Evolutionary conservation across 2,329 filamentous ascomycete species (phyloP), one percentile per base, ranked within the genome.

Genomic region (Beauveria sp.): DNA sequence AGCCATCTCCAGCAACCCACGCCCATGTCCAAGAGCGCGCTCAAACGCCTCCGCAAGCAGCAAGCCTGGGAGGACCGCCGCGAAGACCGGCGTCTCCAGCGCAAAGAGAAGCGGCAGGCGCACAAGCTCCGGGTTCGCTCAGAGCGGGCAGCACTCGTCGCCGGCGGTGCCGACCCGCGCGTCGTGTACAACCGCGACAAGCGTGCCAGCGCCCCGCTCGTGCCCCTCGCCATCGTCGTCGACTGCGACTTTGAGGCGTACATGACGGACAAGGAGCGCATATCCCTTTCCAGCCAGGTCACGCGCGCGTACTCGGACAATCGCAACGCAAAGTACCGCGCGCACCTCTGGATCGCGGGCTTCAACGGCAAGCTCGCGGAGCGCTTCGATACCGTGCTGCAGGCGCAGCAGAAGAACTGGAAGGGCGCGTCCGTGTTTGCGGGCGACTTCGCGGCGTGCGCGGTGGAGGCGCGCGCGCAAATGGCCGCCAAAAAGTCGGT

Each of bases 261-360:
- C 70, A 99, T 99, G 94, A 81, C 81, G 55, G 89, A 93, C 43
- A 88, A 89, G 67, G 94, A 99, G 75, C 79, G 90, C 34, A 86
- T 92, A 60, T 96, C 91, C 5, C 81, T 99, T 14, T 84, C 85
- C 1, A 84, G 86, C 61, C 94, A 99, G 73, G 80, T 99, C 64
- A 96, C 91, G 9, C 81, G 94, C 61, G 89, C 84, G 62, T 99
- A 99, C 75, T 91, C 92, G 22, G 91, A 96, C 69, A 97, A 97
- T 74, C 84, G 83, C 62, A 84, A 82, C 61, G 81, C 88, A 0
- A 75, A 72, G 8, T 92, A 84, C 70, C 83, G 87, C 56, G 79
- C 86, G 8, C 88, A 96, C 73, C 71, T 97, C 51, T 86, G 84
- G 60, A 75, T 97, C 61, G 91, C 88, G 66, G 90, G 88, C 1